A percentile compares a stretch with the other conserved stretches of the same genome.
Evolutionary conservation across 1,139 yeast genomes (phyloP).

Genomic region (Kodamaea plutei): DNA sequence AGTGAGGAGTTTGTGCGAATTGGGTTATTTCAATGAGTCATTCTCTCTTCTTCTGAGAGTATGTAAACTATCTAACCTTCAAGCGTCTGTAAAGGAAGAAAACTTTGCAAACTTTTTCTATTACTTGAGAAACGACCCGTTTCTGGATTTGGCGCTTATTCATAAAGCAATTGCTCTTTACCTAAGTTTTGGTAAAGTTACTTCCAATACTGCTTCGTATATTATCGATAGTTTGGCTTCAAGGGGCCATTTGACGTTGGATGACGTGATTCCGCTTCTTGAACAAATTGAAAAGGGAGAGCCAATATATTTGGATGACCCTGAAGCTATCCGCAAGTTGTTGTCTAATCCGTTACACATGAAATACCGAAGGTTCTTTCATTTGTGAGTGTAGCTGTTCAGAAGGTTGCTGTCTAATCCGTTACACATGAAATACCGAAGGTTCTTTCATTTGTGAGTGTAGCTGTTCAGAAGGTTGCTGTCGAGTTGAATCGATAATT

Average conservation of each 20-base stretch:
- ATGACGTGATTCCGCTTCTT: neutral
- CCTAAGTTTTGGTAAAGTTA: neutral
- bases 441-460: no score
- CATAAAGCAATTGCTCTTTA: neutral
- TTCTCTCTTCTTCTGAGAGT: conserved; percentile 13
- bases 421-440: no score
- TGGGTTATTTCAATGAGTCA: conserved; percentile 25
- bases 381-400: no score
- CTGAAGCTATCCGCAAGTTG: no score
- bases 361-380: no score
- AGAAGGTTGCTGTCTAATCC: no score
- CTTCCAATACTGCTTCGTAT: conserved; percentile 1
- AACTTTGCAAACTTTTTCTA: conserved; percentile 16
- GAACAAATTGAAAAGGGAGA: neutral
- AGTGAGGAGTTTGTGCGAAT: conserved; percentile 25
- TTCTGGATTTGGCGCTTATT: neutral
- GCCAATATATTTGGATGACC: neutral
- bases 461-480: no score
- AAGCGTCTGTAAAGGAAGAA: conserved; percentile 19
- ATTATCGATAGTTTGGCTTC: conserved; percentile 4
- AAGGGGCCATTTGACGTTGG: neutral
- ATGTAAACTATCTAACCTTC: neutral
- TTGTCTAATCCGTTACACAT: no score
- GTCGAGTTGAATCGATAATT: no score
- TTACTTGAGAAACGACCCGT: conserved; percentile 1